Conservation (phyloP, 768 basidiomycete species). For the Boletellus sp. region DNA sequence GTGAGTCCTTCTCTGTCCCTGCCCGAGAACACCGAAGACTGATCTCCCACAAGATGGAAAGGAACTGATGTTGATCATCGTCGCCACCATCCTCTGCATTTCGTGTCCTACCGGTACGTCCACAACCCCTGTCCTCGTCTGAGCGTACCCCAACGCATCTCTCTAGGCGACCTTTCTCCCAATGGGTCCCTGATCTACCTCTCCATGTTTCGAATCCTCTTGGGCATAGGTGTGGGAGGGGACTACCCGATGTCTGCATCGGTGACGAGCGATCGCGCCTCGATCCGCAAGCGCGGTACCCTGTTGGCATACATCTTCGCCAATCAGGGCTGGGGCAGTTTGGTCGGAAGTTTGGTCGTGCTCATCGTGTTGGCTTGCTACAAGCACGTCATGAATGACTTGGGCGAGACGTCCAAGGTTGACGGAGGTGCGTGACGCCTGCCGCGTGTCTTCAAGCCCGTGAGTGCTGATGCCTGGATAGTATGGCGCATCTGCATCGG, state of each 20-base stretch:
- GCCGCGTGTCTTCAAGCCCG: not conserved
- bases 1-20: conserved; percentile 29
- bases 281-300: conserved; percentile 63
- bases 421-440: conserved; percentile 53
- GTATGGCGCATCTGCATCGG: conserved; percentile 75
- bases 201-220: conserved; percentile 61
- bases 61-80: conserved; percentile 76
- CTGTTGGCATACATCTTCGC: conserved; percentile 76
- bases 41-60: conserved; percentile 52
- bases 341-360: conserved; percentile 58
- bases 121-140: not conserved
- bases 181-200: conserved; percentile 58
- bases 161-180: conserved; percentile 46
- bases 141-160: not conserved
- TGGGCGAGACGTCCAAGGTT: conserved; percentile 57
- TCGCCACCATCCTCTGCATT: conserved; percentile 69
- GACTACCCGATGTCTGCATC: conserved; percentile 79
- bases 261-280: conserved; percentile 63
- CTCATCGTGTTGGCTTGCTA: conserved; percentile 65
- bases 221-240: conserved; percentile 76
- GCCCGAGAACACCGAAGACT: not conserved
- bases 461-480: conserved; percentile 16
- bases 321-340: conserved; percentile 75
- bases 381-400: conserved; percentile 57
- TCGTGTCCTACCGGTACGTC: conserved; percentile 56